phyloP scores from a whole-genome alignment of 2,329 filamentous ascomycete species.

The Plectosphaerella plurivora region DNA sequence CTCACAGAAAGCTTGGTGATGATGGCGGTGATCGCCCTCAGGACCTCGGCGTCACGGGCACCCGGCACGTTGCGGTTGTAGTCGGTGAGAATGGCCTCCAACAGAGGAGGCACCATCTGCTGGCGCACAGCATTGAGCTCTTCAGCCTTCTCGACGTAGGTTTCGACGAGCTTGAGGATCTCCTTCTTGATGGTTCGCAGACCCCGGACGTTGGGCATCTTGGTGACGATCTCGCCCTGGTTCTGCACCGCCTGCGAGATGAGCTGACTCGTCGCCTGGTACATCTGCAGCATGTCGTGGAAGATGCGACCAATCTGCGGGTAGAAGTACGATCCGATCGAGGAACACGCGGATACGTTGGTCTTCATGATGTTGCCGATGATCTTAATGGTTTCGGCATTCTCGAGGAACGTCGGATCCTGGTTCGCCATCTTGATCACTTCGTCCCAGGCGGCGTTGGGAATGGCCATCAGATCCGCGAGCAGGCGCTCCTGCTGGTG shows the following conservation, averaged over 20 bases:
- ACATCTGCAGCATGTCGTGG: slow-evolving; percentile 98
- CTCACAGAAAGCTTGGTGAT: slow-evolving; percentile 94
- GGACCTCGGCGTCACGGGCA: slow-evolving; percentile 90
- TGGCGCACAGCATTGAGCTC: slow-evolving; percentile 88
- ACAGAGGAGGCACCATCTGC: slow-evolving; percentile 91
- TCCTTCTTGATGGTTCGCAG: slow-evolving; percentile 98
- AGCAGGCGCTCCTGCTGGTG: slow-evolving; percentile 88
- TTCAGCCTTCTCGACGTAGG: slow-evolving; percentile 96
- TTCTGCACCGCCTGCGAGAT: slow-evolving; percentile 79
- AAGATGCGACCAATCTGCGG: slow-evolving; percentile 97
- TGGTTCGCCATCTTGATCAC: slow-evolving; percentile 87
- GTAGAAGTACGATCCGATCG: slow-evolving; percentile 95
- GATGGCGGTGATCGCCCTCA: slow-evolving; percentile 96
- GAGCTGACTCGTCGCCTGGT: slow-evolving; percentile 90
- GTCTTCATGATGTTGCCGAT: slow-evolving; percentile 99
- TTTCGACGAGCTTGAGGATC: slow-evolving; percentile 96
- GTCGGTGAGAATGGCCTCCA: slow-evolving; percentile 90
- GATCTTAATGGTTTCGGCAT: slow-evolving; percentile 94
- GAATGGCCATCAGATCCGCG: slow-evolving; percentile 85
- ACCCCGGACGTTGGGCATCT: slow-evolving; percentile 94
- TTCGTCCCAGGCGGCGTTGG: slow-evolving; percentile 90
- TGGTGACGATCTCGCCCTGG: slow-evolving; percentile 76
- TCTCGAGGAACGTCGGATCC: slow-evolving; percentile 82
- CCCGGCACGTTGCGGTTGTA: slow-evolving; percentile 97
- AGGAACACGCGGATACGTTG: slow-evolving; percentile 96